Evolutionary conservation across 164 flowering plant genomes (phyloP).

Genomic region (Liquidambar formosana): DNA sequence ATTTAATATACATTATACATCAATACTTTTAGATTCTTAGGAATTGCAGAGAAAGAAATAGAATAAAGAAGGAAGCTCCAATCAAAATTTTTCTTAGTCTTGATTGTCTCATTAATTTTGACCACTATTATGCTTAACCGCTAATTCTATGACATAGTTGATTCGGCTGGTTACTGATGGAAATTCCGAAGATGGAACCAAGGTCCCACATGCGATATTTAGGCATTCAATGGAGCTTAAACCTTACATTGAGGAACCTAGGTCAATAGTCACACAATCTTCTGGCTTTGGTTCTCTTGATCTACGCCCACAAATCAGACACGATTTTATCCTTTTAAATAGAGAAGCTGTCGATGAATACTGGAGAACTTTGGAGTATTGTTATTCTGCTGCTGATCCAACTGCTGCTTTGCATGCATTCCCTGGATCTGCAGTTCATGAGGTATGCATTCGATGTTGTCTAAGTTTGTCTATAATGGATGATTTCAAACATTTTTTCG

Average conservation of each 20-base stretch:
- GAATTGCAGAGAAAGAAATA: background rate
- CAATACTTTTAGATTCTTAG: background rate
- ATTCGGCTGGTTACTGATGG: conserved; percentile 59
- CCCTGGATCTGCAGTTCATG: conserved; percentile 89
- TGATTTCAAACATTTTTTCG: background rate
- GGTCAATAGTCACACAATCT: conserved; percentile 36
- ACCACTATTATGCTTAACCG: background rate
- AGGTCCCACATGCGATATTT: conserved; percentile 40
- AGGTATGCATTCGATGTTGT: conserved; percentile 45
- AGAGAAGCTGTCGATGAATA: conserved; percentile 77
- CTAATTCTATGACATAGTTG: conserved; percentile 46
- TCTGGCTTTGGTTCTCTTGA: conserved; percentile 42
- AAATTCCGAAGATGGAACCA: conserved; percentile 32
- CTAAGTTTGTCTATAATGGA: background rate
- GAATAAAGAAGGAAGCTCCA: background rate
- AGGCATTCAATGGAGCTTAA: conserved; percentile 81
- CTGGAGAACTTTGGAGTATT: conserved; percentile 89
- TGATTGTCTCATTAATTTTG: background rate
- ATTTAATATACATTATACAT: background rate
- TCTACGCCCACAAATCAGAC: conserved; percentile 76
- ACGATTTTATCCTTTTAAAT: conserved; percentile 73
- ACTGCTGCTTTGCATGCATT: conserved; percentile 76
- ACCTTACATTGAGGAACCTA: conserved; percentile 95
- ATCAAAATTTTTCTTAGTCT: too few species aligned
- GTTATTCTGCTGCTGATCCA: conserved; percentile 79